Evolutionary conservation across 495 filamentous ascomycete genomes (phyloP), one percentile per base, ranked within the genome.

Genomic region (Podospora australis): DNA sequence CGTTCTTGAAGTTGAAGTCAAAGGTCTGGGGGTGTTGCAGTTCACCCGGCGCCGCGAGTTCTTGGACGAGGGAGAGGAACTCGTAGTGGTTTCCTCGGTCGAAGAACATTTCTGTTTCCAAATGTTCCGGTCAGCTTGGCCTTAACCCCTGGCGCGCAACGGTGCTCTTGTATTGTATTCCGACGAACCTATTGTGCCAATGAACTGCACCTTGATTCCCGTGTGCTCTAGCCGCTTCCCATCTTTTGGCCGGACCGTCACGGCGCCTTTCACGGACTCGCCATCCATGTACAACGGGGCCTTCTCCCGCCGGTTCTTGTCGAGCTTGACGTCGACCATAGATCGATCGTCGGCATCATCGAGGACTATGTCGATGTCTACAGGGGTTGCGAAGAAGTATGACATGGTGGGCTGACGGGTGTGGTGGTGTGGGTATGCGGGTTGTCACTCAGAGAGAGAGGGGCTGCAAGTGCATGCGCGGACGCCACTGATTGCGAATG

Each of bases 1-100:
- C 87, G 67, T 97, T 97, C 70, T 97, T 99, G 80, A 99, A 99
- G 72, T 96, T 95, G 80, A 99, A 99, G 48, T 94, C 88, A 74
- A 95, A 96, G 34, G 90, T 95, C 71, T 97, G 94, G 26, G 92
- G 94, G 70, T 99, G 92, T 56, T 97, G 90, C 45, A 99, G 82
- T 69, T 99, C 92, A 59, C 92, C 94, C 2, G 92, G 92, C 17
- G 90, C 89, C 8, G 92, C 92, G 22, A 99, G 80, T 66, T 99
- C 92, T 64, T 96, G 92, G 46, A 90, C 89, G 13, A 97, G 78
- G 19, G 88, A 95, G 34, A 97, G 82, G 67, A 99, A 99, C 71
- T 99, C 92, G 73, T 99, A 94, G 71, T 99, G 94, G 65, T 96
- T 99, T 61, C 91, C 92, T 55, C 92, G 84, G 65, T 98, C 92